Evolutionary conservation across 1,284 basidiomycete species (phyloP), one percentile per base, ranked within the genome.

Genomic region (Rhodotorula glutinis): DNA sequence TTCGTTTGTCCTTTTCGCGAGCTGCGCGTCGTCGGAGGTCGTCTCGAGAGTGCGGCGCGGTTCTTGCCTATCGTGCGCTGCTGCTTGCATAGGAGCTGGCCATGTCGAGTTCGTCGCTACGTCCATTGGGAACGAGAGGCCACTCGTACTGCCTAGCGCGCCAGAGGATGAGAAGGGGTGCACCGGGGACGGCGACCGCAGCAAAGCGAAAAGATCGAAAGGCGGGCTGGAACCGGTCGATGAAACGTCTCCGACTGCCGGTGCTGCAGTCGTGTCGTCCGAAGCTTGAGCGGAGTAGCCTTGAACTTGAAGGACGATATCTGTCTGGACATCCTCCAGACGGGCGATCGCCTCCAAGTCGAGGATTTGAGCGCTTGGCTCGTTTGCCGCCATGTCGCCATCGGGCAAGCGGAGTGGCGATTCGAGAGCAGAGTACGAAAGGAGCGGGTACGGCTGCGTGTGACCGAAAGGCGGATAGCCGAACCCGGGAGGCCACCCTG

Each of bases 141-240:
- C 19, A 8, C 33, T 44, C 33, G 47, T 17, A 1, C 21, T 47
- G 21, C 29, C 44, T 2, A 17, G 8, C 2, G 11, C 29, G 23
- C 16, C 11, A 14, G 53, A 30, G n/a, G 61, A 41, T 10, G 61
- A 25, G 40, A 62, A 62, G 1, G 61, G 61, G 19, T 56, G 54
- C 4, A 40, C 47, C 17, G 54, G 61, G 2, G 61, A 57, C 8
- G 61, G 61, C 27, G 61, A 43, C 13, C 61, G 54, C 4, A 62
- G 40, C 16, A 62, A 40, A 3, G 53, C 27, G 23, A 55, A 62
- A 9, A 62, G 47, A 54, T 62, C 61, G 54, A 62, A 62, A 2
- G 61, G 46, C 16, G 61, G 61, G 23, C 54, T 56, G 5, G 58
- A 53, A 2, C 40, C n/a, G 51, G 11, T 51, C 41, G 41, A 29